Conservation (phyloP, 2,329 filamentous ascomycete genomes). For the Penicillium sp. region DNA sequence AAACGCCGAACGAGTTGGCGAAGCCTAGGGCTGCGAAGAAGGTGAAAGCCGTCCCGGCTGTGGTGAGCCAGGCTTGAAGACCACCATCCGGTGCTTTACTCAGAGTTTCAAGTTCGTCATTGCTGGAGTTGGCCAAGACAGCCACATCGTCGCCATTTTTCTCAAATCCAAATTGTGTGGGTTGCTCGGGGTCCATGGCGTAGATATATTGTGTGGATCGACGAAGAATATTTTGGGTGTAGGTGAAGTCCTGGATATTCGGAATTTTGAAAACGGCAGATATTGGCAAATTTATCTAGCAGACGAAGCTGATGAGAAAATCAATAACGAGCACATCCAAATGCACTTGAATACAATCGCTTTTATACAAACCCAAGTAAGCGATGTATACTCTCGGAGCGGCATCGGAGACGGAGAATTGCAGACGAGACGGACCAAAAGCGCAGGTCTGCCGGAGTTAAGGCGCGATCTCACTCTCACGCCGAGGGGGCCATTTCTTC, state of each 20-base stretch:
- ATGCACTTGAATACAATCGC: neutral
- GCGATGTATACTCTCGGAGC: neutral
- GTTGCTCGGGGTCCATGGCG: neutral
- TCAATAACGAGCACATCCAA: neutral
- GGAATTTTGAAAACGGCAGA: too few species aligned
- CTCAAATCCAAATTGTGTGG: neutral
- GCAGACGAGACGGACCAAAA: slow-evolving; percentile 22
- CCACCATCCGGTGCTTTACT: slow-evolving; percentile 36
- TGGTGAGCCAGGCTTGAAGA: slow-evolving; percentile 30
- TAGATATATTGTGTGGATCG: neutral
- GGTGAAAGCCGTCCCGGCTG: slow-evolving; percentile 23
- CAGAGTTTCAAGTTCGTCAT: slow-evolving; percentile 4
- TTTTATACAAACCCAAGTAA: neutral
- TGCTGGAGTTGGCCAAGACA: neutral
- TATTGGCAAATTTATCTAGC: too few species aligned
- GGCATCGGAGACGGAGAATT: slow-evolving; percentile 26
- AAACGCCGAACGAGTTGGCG: slow-evolving; percentile 32
- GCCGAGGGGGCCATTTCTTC: neutral
- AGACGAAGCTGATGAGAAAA: too few species aligned
- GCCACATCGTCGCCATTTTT: neutral
- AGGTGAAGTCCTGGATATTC: too few species aligned
- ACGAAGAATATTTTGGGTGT: too few species aligned
- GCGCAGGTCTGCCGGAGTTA: slow-evolving; percentile 20
- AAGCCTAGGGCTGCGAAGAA: slow-evolving; percentile 44
- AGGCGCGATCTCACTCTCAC: neutral